Evolutionary conservation across 768 basidiomycete genomes (phyloP).

Genomic region (Rhizopogon salebrosus): DNA sequence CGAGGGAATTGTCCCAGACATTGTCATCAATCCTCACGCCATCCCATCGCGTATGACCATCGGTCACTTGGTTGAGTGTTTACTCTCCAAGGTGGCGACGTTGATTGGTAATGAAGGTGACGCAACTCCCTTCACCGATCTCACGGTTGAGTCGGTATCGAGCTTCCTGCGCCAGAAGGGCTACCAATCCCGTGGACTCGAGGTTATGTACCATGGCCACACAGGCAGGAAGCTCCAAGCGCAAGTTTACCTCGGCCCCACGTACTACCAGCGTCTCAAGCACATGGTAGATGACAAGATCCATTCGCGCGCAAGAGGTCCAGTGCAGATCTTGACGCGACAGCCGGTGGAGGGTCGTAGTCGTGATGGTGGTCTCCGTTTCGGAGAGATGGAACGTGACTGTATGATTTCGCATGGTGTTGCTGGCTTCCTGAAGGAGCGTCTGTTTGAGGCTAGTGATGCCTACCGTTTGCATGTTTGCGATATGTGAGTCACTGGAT

Average conservation of each 20-base stretch:
- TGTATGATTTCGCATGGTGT: constrained; percentile 99
- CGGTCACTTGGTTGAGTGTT: constrained; percentile 97
- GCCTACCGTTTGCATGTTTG: constrained; percentile 94
- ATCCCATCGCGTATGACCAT: constrained; percentile 99
- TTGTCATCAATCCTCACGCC: constrained; percentile 98
- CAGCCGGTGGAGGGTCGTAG: constrained; percentile 99
- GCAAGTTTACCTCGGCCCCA: constrained; percentile 97
- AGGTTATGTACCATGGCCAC: constrained; percentile 99
- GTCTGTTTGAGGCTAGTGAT: constrained; percentile 89
- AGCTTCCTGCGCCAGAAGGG: constrained; percentile 80
- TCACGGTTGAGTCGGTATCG: constrained; percentile 99
- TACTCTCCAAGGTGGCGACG: constrained; percentile 93
- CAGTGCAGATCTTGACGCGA: constrained; percentile 94
- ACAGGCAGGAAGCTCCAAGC: constrained; percentile 98
- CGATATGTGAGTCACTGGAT: constrained; percentile 68
- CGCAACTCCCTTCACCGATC: constrained; percentile 96
- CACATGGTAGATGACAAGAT: constrained; percentile 99
- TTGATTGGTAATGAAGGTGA: constrained; percentile 96
- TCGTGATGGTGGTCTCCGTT: constrained; percentile 97
- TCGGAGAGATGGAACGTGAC: constrained; percentile 99
- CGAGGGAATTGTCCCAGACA: constrained; percentile 94
- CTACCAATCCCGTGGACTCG: constrained; percentile 95
- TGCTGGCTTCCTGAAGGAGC: constrained; percentile 95
- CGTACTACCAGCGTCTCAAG: constrained; percentile 97
- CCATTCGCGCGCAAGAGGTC: constrained; percentile 94